A percentile compares a stretch with the other conserved stretches of the same genome.
Conservation (phyloP, 257 asterid genomes). For the Craterostigma plantagineum region DNA sequence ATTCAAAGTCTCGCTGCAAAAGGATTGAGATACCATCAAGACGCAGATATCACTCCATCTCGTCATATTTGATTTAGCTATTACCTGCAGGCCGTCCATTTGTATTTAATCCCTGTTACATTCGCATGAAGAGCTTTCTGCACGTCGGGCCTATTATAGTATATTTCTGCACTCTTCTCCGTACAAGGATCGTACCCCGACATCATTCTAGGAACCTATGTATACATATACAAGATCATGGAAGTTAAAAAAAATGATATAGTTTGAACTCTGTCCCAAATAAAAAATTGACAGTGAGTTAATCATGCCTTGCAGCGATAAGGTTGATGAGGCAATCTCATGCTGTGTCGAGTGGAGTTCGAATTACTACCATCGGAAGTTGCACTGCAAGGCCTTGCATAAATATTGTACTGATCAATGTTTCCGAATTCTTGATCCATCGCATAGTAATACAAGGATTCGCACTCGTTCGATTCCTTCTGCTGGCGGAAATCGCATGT, state of each 20-base stretch:
- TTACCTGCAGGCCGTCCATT: slow-evolving; percentile 98
- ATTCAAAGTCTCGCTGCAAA: slow-evolving; percentile 57
- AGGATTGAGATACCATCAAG: background rate
- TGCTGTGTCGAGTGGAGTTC: slow-evolving; percentile 29
- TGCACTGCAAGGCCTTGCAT: slow-evolving; percentile 62
- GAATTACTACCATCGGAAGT: slow-evolving; percentile 31
- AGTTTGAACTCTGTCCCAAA: background rate
- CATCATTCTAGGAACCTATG: slow-evolving; percentile 18
- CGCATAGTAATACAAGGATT: slow-evolving; percentile 66
- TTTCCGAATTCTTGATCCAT: slow-evolving; percentile 91
- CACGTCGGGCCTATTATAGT: slow-evolving; percentile 74
- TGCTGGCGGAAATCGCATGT: slow-evolving; percentile 56
- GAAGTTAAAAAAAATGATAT: background rate
- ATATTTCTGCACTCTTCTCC: slow-evolving; percentile 70
- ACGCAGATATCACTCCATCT: too few species aligned
- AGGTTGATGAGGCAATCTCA: slow-evolving; percentile 68
- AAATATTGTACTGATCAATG: slow-evolving; percentile 90
- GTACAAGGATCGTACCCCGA: slow-evolving; percentile 92
- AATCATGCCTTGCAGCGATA: slow-evolving; percentile 1
- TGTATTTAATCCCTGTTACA: slow-evolving; percentile 49
- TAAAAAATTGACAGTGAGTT: background rate
- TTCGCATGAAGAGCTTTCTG: slow-evolving; percentile 90
- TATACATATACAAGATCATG: background rate
- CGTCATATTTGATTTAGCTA: background rate
- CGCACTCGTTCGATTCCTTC: slow-evolving; percentile 68